A percentile compares a stretch with the other conserved stretches of the same genome.
phyloP scores from a whole-genome alignment of 257 asterid species.

The Voacanga thouarsii region DNA sequence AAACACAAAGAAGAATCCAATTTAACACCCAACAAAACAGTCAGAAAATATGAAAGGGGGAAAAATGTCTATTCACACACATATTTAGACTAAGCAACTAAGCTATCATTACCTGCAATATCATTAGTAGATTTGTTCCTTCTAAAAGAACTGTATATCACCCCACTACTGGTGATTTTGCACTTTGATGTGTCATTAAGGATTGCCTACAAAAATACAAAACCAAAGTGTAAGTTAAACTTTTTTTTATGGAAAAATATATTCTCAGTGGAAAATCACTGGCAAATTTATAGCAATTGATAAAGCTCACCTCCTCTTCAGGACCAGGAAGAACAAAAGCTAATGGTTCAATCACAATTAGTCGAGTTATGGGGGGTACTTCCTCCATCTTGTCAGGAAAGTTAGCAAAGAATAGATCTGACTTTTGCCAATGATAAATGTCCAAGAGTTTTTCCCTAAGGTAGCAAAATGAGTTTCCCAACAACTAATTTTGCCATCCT shows the following conservation, averaged over 20 bases:
- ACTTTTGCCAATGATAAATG: slow-evolving; percentile 72
- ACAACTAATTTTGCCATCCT: too few relatives aligned
- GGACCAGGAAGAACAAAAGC: slow-evolving; percentile 70
- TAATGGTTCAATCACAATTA: slow-evolving; percentile 41
- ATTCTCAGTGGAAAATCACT: neutral
- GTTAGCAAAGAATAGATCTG: slow-evolving; percentile 28
- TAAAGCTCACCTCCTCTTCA: too few relatives aligned
- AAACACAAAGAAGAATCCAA: too few relatives aligned
- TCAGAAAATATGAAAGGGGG: too few relatives aligned
- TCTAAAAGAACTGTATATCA: slow-evolving; percentile 42
- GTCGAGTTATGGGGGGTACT: slow-evolving; percentile 57
- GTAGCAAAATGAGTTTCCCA: slow-evolving; percentile 45
- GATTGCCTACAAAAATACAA: too few relatives aligned
- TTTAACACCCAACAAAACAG: too few relatives aligned
- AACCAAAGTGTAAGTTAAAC: too few relatives aligned
- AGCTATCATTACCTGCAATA: slow-evolving; percentile 54
- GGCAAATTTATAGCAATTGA: too few relatives aligned
- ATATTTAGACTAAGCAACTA: too few relatives aligned
- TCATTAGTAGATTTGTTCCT: slow-evolving; percentile 53
- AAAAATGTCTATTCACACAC: too few relatives aligned
- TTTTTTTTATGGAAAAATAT: slow-evolving; percentile 5
- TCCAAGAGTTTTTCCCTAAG: slow-evolving; percentile 91
- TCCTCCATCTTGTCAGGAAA: slow-evolving; percentile 64
- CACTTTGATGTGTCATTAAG: too few relatives aligned
- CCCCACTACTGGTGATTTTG: slow-evolving; percentile 62